A percentile compares a stretch with the other conserved stretches of the same genome.
Conservation (phyloP, 768 basidiomycete genomes). For the Hirschioporus abietinus region DNA sequence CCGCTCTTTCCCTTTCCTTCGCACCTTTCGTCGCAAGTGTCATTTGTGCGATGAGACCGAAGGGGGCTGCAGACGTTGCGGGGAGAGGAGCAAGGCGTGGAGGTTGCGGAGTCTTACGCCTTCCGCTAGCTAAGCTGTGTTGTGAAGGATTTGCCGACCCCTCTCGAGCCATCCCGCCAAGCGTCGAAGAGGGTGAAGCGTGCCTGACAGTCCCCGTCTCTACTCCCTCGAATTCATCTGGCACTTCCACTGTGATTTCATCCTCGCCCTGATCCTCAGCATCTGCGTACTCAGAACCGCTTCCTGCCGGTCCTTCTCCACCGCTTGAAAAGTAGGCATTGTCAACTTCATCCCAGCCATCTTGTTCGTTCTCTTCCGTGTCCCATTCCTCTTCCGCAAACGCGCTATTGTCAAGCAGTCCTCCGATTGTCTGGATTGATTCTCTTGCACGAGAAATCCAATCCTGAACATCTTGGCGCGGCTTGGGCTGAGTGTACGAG, state of each 20-base stretch:
- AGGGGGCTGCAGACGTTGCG: constrained; percentile 55
- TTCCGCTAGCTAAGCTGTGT: not conserved
- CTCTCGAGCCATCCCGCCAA: not conserved
- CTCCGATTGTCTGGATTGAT: constrained; percentile 62
- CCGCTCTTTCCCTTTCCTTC: not conserved
- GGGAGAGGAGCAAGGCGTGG: constrained; percentile 45
- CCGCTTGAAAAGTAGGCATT: constrained; percentile 8
- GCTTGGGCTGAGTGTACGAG: constrained; percentile 22
- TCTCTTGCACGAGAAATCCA: constrained; percentile 76
- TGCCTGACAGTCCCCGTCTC: constrained; percentile 11
- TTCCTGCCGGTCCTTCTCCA: constrained; percentile 5
- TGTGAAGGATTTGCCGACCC: not conserved
- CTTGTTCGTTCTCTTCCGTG: constrained; percentile 35
- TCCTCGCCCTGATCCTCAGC: constrained; percentile 33
- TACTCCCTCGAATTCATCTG: constrained; percentile 25
- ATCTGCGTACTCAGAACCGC: constrained; percentile 21
- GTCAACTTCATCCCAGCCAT: constrained; percentile 3
- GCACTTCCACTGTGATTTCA: constrained; percentile 23
- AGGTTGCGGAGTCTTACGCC: constrained; percentile 5
- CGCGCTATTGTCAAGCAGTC: constrained; percentile 58
- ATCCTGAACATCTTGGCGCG: constrained; percentile 52
- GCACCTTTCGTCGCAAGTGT: constrained; percentile 32
- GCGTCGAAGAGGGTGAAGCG: not conserved
- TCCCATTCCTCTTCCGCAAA: constrained; percentile 43
- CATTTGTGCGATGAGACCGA: constrained; percentile 71